phyloP scores from a whole-genome alignment of 305 asterid genomes.

The Solanum hybrid region DNA sequence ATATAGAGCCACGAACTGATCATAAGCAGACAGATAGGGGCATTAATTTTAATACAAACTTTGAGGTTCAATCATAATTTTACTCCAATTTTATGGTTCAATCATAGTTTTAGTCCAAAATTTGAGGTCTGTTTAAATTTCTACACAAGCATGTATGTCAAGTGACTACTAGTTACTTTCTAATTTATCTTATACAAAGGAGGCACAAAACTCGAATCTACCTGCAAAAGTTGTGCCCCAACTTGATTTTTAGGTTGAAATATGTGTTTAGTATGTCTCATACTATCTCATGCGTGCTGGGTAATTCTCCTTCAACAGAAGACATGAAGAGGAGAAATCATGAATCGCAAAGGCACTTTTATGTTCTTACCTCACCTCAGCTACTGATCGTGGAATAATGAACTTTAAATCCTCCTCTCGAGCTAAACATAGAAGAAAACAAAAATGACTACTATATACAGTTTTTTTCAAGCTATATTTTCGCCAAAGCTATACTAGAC shows the following conservation, averaged over 20 bases:
- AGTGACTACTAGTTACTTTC: not conserved
- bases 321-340: no score
- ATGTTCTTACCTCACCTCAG: not conserved
- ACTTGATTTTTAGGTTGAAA: not conserved
- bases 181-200: not conserved
- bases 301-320: not conserved
- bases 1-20: no score
- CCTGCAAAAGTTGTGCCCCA: not conserved
- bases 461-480: not conserved
- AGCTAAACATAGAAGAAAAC: not conserved
- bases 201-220: not conserved
- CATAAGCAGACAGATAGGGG: no score
- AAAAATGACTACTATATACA: not conserved
- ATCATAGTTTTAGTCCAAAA: no score
- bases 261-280: no score
- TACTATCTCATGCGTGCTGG: not conserved
- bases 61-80: no score
- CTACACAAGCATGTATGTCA: no score
- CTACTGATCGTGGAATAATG: not conserved
- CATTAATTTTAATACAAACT: no score
- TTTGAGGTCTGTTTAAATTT: no score
- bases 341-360: not conserved
- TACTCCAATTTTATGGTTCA: no score
- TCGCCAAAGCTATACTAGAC: not conserved
- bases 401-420: not conserved